Conservation (phyloP, 1,284 basidiomycete genomes). For the Boletus semigastroideus region DNA sequence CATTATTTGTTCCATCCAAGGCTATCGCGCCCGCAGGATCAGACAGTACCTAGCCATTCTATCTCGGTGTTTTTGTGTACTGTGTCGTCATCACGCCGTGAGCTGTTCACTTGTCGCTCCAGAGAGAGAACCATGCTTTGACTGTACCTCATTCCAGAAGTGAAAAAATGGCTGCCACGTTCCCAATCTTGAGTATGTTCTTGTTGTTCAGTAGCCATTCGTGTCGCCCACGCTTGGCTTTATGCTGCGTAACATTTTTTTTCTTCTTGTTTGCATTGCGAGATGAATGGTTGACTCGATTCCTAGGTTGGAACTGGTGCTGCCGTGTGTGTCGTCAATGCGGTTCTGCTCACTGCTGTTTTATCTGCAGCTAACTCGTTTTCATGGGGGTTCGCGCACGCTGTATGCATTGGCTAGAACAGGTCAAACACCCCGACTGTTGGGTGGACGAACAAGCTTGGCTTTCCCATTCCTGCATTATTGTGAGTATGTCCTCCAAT, state of each 20-base stretch:
- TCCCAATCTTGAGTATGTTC: constrained; percentile 51
- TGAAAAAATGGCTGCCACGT: constrained; percentile 44
- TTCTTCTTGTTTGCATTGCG: not conserved
- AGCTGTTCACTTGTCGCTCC: constrained; percentile 20
- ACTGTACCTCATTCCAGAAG: constrained; percentile 33
- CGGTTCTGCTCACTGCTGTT: constrained; percentile 67
- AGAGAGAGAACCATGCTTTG: too few relatives aligned
- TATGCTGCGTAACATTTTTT: constrained; percentile 49
- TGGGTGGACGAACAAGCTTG: constrained; percentile 55
- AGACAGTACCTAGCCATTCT: constrained; percentile 49
- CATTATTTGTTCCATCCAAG: constrained; percentile 25
- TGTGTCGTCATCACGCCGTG: constrained; percentile 51
- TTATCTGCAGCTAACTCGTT: constrained; percentile 55
- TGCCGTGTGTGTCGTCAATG: constrained; percentile 56
- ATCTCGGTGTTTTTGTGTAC: constrained; percentile 52
- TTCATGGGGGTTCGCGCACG: constrained; percentile 67
- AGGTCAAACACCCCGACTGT: constrained; percentile 48
- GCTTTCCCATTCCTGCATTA: constrained; percentile 59
- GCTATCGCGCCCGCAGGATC: constrained; percentile 47
- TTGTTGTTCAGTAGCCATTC: constrained; percentile 46
- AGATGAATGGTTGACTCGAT: constrained; percentile 2
- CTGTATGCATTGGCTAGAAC: constrained; percentile 50
- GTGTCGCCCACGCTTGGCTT: constrained; percentile 55
- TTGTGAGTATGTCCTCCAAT: constrained; percentile 37
- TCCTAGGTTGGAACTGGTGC: constrained; percentile 53